A percentile compares a stretch with the other conserved stretches of the same genome.
phyloP scores from a whole-genome alignment of 2,329 filamentous ascomycete genomes.

The Neopestalotiopsis sp. region DNA sequence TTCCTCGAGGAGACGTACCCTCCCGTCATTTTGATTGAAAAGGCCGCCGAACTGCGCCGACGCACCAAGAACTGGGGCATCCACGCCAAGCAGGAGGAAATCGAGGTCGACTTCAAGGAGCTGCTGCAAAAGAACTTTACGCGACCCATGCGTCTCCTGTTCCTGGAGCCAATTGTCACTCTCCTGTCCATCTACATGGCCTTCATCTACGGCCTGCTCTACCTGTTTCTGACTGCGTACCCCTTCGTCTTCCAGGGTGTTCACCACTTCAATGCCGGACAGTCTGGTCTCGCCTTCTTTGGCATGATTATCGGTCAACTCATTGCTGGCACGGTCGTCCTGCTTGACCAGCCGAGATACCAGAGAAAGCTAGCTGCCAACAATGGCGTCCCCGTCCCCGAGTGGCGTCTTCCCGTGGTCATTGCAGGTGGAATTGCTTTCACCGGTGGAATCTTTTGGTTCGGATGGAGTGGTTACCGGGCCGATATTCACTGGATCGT shows the following conservation, averaged over 20 bases:
- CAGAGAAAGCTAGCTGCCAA: conserved; percentile 72
- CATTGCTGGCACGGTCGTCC: conserved; percentile 68
- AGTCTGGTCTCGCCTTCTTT: conserved; percentile 81
- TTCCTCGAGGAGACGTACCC: conserved; percentile 75
- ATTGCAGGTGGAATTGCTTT: conserved; percentile 66
- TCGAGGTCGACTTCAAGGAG: conserved; percentile 69
- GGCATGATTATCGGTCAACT: conserved; percentile 81
- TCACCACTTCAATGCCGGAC: conserved; percentile 72
- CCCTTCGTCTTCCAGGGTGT: conserved; percentile 78
- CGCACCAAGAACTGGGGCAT: conserved; percentile 73
- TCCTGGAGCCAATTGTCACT: conserved; percentile 72
- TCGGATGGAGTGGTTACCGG: conserved; percentile 73
- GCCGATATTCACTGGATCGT: conserved; percentile 67
- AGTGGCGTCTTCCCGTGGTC: conserved; percentile 70
- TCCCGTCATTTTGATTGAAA: conserved; percentile 66
- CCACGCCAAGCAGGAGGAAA: conserved; percentile 75
- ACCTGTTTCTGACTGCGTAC: conserved; percentile 86
- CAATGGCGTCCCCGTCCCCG: conserved; percentile 67
- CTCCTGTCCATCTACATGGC: conserved; percentile 74
- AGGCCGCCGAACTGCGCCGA: conserved; percentile 66
- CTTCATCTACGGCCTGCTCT: conserved; percentile 76
- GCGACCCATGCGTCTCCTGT: conserved; percentile 69
- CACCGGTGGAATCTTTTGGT: conserved; percentile 75
- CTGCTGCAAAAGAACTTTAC: conserved; percentile 70
- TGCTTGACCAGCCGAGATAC: conserved; percentile 70